A percentile compares a stretch with the other conserved stretches of the same genome.
Evolutionary conservation across 2,329 filamentous ascomycete genomes (phyloP).

Genomic region (Neofusicoccum kwambonambiense): DNA sequence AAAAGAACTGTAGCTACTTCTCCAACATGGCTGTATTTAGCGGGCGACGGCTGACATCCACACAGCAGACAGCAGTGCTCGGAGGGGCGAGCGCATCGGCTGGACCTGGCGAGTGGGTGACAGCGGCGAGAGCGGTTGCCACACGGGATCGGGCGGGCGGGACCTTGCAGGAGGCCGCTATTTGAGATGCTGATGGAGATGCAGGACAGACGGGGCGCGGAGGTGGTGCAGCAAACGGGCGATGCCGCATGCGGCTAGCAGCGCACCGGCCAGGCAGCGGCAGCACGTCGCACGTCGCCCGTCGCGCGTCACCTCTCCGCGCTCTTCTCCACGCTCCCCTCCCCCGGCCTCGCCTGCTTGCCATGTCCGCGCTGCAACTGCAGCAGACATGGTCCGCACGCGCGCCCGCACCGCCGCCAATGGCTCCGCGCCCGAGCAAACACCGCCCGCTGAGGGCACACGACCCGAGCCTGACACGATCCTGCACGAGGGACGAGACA

Average conservation of each 20-base stretch:
- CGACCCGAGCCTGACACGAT: background rate
- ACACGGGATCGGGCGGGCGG: background rate
- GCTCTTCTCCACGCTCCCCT: background rate
- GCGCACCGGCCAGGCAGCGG: background rate
- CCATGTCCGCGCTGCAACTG: background rate
- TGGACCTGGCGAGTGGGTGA: background rate
- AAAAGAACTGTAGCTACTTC: too few relatives aligned
- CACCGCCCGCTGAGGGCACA: background rate
- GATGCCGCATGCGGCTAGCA: background rate
- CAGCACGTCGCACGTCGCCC: background rate
- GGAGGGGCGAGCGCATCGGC: background rate
- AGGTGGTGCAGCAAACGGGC: background rate
- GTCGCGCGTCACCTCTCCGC: background rate
- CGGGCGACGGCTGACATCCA: background rate
- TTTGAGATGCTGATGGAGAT: background rate
- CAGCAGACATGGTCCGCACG: constrained; percentile 5
- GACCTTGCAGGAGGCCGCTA: background rate
- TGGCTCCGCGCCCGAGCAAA: constrained; percentile 1
- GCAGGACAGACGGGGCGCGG: background rate
- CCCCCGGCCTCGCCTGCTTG: background rate
- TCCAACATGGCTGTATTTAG: background rate
- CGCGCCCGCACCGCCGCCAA: background rate
- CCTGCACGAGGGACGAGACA: constrained; percentile 10
- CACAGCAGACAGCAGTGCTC: background rate
- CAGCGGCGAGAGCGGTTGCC: background rate